phyloP scores from a whole-genome alignment of 306 rosid genomes.

The Cicer judaicum region DNA sequence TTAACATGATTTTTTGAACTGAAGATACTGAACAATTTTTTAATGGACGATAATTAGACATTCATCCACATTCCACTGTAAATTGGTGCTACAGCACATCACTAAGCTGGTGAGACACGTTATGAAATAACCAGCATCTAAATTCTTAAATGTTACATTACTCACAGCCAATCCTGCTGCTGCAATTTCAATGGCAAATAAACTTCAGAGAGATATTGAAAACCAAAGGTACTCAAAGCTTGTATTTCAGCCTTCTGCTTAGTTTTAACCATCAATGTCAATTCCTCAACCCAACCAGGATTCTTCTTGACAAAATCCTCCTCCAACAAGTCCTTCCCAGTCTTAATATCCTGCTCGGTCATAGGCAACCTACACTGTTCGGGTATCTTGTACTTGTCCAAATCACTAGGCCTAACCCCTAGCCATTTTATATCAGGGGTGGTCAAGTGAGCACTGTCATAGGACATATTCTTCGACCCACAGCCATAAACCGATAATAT shows the following conservation, averaged over 20 bases:
- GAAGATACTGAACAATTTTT: not conserved
- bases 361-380: constrained; percentile 90
- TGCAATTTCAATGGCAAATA: constrained; percentile 89
- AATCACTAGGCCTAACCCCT: constrained; percentile 87
- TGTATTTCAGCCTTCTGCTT: constrained; percentile 98
- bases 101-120: constrained; percentile 20
- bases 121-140: constrained; percentile 13
- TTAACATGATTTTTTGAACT: not conserved
- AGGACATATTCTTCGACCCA: constrained; percentile 94
- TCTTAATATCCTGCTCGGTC: constrained; percentile 98
- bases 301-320: constrained; percentile 96
- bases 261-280: constrained; percentile 88
- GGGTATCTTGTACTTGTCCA: constrained; percentile 92
- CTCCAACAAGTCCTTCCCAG: constrained; percentile 90
- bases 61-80: constrained; percentile 26
- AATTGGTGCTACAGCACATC: constrained; percentile 6
- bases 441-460: constrained; percentile 87
- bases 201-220: constrained; percentile 87
- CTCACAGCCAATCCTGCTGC: constrained; percentile 82
- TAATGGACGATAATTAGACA: constrained; percentile 6
- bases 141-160: constrained; percentile 16
- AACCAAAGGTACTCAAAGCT: constrained; percentile 88
- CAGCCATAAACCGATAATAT: constrained; percentile 89
- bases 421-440: constrained; percentile 96
- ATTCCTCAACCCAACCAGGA: constrained; percentile 95